Conservation (phyloP, 2,329 filamentous ascomycete genomes). For the Exophiala alcalophila region DNA sequence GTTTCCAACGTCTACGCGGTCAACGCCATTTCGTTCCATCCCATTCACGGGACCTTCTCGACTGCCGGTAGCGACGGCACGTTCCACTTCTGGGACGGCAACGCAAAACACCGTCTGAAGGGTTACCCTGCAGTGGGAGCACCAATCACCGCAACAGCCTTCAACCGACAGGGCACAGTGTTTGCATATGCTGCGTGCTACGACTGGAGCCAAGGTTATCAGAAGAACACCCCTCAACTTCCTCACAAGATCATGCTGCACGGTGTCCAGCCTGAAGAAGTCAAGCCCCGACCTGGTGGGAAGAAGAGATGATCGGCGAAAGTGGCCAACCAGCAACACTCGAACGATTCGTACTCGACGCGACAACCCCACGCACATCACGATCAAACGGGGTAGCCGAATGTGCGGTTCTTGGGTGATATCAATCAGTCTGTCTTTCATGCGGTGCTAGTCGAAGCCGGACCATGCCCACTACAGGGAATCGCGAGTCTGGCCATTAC, state of each 20-base stretch:
- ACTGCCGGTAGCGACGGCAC: slow-evolving; percentile 94
- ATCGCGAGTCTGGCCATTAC: too few species aligned
- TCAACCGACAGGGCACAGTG: slow-evolving; percentile 79
- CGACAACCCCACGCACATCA: too few species aligned
- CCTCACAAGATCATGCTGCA: slow-evolving; percentile 84
- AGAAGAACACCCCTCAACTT: slow-evolving; percentile 67
- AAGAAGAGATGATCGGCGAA: slow-evolving; percentile 37
- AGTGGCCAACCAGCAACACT: too few species aligned
- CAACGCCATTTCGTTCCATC: slow-evolving; percentile 97
- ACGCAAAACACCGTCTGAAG: slow-evolving; percentile 83
- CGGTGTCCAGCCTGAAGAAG: slow-evolving; percentile 65
- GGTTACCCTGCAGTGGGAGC: slow-evolving; percentile 82
- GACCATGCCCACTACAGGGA: too few species aligned
- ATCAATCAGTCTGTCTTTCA: too few species aligned
- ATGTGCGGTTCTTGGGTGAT: too few species aligned
- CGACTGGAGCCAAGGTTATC: slow-evolving; percentile 97
- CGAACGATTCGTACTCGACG: too few species aligned
- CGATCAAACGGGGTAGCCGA: too few species aligned
- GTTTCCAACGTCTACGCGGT: slow-evolving; percentile 88
- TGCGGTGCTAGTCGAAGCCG: too few species aligned
- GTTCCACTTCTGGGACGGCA: slow-evolving; percentile 77
- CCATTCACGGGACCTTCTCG: slow-evolving; percentile 94
- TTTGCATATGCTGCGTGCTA: slow-evolving; percentile 91
- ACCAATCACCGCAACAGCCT: slow-evolving; percentile 86
- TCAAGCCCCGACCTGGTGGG: slow-evolving; percentile 53